Evolutionary conservation across 768 basidiomycete genomes (phyloP).

Genomic region (Pisolithus microcarpus): DNA sequence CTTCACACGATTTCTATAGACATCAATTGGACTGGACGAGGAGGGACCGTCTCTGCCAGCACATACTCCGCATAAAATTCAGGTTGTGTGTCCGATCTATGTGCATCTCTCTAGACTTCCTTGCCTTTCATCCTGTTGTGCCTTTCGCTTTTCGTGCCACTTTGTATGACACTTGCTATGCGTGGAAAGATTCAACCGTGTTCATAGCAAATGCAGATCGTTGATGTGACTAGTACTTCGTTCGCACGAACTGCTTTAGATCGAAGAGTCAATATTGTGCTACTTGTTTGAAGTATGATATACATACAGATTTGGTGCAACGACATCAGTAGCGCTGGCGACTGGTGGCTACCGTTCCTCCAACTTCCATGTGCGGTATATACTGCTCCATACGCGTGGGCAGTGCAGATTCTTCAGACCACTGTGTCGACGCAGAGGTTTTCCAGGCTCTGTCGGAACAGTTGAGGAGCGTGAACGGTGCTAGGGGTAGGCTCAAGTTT

Average conservation of each 20-base stretch:
- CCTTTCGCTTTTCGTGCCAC: not conserved
- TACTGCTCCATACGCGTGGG: conserved; percentile 37
- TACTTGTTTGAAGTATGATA: too few species aligned
- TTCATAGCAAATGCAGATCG: too few species aligned
- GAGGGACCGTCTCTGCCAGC: conserved; percentile 87
- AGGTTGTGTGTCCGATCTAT: not conserved
- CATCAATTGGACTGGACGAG: conserved; percentile 98
- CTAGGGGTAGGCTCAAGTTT: conserved; percentile 42
- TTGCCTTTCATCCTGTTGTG: not conserved
- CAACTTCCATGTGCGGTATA: conserved; percentile 61
- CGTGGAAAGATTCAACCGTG: not conserved
- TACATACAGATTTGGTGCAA: too few species aligned
- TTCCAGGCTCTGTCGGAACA: conserved; percentile 21
- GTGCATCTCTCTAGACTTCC: conserved; percentile 13
- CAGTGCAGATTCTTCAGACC: conserved; percentile 1
- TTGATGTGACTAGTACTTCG: too few species aligned
- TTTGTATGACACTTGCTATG: not conserved
- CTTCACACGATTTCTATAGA: conserved; percentile 38
- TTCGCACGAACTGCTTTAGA: too few species aligned
- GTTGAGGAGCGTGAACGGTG: conserved; percentile 45
- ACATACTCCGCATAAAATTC: conserved; percentile 62
- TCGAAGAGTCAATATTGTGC: too few species aligned
- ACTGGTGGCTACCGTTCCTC: not conserved
- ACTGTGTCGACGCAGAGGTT: conserved; percentile 4
- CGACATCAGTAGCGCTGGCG: not conserved